Evolutionary conservation across 2,329 filamentous ascomycete genomes (phyloP).

Genomic region (Aspergillus niger): DNA sequence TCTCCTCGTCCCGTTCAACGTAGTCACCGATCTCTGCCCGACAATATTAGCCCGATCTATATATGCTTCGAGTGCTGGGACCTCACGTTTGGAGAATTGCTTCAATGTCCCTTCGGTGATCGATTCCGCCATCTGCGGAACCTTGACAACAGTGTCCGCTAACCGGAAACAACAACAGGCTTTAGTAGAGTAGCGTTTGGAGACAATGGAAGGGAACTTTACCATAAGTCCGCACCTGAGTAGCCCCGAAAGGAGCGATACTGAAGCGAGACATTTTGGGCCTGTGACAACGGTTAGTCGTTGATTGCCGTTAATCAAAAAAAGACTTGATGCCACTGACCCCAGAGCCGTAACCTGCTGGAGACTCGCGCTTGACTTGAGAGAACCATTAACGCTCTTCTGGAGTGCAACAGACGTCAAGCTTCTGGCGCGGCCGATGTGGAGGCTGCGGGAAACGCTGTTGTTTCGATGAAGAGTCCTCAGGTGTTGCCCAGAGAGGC

Average conservation of each 20-base stretch:
- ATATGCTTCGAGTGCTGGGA: background rate
- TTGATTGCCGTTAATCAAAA: background rate
- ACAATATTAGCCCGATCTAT: background rate
- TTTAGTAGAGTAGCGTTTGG: background rate
- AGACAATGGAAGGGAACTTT: background rate
- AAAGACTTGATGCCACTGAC: slow-evolving; percentile 21
- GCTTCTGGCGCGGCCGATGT: slow-evolving; percentile 25
- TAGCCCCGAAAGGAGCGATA: slow-evolving; percentile 28
- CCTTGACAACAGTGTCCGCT: slow-evolving; percentile 86
- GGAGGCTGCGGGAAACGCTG: slow-evolving; percentile 28
- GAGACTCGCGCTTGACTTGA: slow-evolving; percentile 24
- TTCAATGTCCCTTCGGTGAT: slow-evolving; percentile 97
- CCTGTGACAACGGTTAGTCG: background rate
- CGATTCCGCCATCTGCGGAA: slow-evolving; percentile 97
- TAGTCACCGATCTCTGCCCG: slow-evolving; percentile 76
- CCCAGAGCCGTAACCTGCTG: slow-evolving; percentile 27
- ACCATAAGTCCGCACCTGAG: slow-evolving; percentile 43
- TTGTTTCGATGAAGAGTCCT: slow-evolving; percentile 32
- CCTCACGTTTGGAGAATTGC: slow-evolving; percentile 80
- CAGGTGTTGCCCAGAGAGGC: slow-evolving; percentile 37
- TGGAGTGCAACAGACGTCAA: slow-evolving; percentile 29
- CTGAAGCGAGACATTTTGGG: slow-evolving; percentile 26
- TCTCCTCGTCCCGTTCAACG: slow-evolving; percentile 94
- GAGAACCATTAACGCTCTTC: slow-evolving; percentile 12
- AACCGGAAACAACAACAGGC: background rate